Base-by-base conservation (phyloP, 305 asterid species). In the Fraxinus floribunda region DNA sequence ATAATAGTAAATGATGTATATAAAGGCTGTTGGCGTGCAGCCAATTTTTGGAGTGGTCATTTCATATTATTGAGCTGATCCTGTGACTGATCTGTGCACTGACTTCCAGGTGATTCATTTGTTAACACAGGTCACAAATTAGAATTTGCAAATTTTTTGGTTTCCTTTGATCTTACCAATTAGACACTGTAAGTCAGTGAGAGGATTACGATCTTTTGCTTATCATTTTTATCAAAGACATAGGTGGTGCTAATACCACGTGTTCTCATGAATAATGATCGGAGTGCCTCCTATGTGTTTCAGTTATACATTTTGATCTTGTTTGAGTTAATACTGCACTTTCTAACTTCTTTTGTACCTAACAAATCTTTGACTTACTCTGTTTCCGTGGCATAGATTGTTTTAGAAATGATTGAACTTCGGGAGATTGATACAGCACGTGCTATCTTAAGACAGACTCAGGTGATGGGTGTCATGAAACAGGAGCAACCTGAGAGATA, bases 371-470 rank as follows among this genome's bases (percentile, higher is more conserved):
- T 76, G 34, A 15, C 68, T 71, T 44, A 26, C 41, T 78, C 22
- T 1, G 15, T 83, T 81, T 72, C 77, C 30, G 82, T 10, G 86
- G 46, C 32, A 46, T 85, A 96, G 98, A 96, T 96, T 90, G 99
- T 96, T 81, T 81, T 96, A 73, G 98, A 96, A 89, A 96, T 96
- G 99, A 96, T 96, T 87, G 99, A 96, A 90, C 97, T 96, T 83
- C 94, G 99, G 84, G 99, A 96, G 93, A 91, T 92, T 88, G 99
- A 96, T 82, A 96, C 98, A 11, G 98, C 99, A 36, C 98, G 99
- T 77, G 96, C 98, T 85, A 93, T 96, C 87, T 84, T 96, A 85
- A 92, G 99, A 87, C 98, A 96, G 84, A 96, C 99, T 80, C 98
- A 94, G 83, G 99, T 92, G 80, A 96, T 96, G 98, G 98, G 99